A percentile compares a stretch with the other conserved stretches of the same genome.
Conservation (phyloP, 2,329 filamentous ascomycete genomes). For the Diaporthe humulicola region DNA sequence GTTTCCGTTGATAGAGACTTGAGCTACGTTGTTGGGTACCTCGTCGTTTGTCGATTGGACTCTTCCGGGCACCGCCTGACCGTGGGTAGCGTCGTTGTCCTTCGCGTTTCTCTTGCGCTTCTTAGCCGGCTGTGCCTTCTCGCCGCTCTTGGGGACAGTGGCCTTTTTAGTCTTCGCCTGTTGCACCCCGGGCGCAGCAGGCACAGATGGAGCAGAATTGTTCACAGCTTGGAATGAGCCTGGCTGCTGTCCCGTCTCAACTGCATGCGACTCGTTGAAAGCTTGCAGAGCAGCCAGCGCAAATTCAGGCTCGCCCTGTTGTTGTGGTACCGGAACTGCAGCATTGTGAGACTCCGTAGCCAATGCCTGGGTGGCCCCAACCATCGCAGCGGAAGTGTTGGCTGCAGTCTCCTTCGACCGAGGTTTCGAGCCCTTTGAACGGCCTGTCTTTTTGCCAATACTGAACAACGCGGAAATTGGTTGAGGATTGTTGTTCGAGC, state of each 20-base stretch:
- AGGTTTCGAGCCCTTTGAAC: conserved; percentile 62
- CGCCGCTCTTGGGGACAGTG: conserved; percentile 15
- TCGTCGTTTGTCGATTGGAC: neutral
- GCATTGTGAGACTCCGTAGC: conserved; percentile 5
- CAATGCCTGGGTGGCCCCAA: neutral
- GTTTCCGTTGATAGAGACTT: conserved; percentile 10
- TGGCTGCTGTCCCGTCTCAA: neutral
- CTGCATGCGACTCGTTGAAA: conserved; percentile 15
- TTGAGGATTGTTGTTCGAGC: conserved; percentile 14
- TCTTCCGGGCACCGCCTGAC: neutral
- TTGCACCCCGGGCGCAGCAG: neutral
- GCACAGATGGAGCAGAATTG: neutral
- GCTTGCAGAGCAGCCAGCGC: conserved; percentile 33
- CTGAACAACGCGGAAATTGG: conserved; percentile 35
- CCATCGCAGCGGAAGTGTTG: conserved; percentile 12
- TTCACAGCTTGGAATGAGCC: conserved; percentile 38
- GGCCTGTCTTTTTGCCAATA: conserved; percentile 47
- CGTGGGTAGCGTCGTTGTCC: conserved; percentile 35
- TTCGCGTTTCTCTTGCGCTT: conserved; percentile 51
- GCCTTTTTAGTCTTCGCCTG: conserved; percentile 10
- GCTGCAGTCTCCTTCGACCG: conserved; percentile 50
- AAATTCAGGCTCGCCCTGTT: conserved; percentile 30
- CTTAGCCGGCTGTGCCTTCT: conserved; percentile 36
- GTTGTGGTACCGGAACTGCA: conserved; percentile 14
- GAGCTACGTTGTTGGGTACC: conserved; percentile 8